Evolutionary conservation across 805 yeast species (phyloP).

Genomic region (Zygosaccharomyces bisporus): DNA sequence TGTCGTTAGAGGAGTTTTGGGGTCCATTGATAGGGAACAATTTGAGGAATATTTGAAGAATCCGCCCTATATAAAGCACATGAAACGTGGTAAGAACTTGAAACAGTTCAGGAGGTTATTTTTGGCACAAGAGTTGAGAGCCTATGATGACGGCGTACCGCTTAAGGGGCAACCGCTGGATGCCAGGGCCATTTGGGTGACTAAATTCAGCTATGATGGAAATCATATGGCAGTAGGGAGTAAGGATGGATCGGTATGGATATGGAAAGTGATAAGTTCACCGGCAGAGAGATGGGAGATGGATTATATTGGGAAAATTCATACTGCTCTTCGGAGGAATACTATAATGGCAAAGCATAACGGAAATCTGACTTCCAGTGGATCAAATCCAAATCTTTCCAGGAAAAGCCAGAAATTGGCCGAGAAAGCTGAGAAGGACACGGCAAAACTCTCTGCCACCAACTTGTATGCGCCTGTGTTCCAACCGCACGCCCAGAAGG

Average conservation of each 20-base stretch:
- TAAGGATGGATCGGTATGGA: conserved; percentile 58
- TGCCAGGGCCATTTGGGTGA: conserved; percentile 57
- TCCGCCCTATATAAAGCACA: conserved; percentile 54
- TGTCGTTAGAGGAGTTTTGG: conserved; percentile 16
- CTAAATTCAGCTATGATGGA: conserved; percentile 77
- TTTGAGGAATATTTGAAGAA: conserved; percentile 42
- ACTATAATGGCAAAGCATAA: conserved; percentile 11
- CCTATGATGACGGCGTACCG: conserved; percentile 15
- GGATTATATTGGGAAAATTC: conserved; percentile 21
- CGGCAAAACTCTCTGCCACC: conserved; percentile 6
- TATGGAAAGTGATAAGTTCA: conserved; percentile 79
- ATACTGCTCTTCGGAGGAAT: conserved; percentile 12
- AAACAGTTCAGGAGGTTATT: conserved; percentile 51
- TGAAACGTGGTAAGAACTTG: conserved; percentile 45
- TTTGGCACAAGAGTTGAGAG: conserved; percentile 59
- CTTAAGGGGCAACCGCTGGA: conserved; percentile 9
- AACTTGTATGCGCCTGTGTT: conserved; percentile 69
- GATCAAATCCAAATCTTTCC: conserved; percentile 1
- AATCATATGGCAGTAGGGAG: conserved; percentile 82
- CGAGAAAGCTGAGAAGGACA: conserved; percentile 3
- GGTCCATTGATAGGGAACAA: conserved; percentile 37
- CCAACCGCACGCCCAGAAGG: conserved; percentile 57
- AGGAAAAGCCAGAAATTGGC: conserved; percentile 4
- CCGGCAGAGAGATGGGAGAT: conserved; percentile 60
- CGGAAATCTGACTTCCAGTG: neutral